These are phyloP conservation scores for Coprinellus aureogranulatus DNA, from an alignment of 768 basidiomycete species.

Conservation along the genomic window DNA sequence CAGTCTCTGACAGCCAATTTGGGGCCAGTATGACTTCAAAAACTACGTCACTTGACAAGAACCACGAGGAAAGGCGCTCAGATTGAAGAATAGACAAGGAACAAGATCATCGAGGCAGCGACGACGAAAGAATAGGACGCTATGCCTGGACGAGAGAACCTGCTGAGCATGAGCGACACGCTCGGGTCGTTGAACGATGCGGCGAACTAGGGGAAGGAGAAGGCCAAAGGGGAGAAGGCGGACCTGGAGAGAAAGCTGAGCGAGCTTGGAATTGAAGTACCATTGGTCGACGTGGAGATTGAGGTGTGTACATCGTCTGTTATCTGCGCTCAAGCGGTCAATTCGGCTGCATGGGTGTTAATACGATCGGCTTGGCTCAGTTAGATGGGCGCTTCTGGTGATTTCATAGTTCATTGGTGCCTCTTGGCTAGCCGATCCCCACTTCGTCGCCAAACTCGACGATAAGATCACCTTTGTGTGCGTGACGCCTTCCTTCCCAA, in stretches of 20 bases:
- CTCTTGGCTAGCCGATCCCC: constrained; percentile 66
- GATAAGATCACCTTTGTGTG: constrained; percentile 62
- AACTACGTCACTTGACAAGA: too few species aligned
- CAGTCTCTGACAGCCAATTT: too few species aligned
- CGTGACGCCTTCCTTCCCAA: constrained; percentile 19
- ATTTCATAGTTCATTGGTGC: constrained; percentile 64
- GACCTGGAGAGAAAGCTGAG: constrained; percentile 31
- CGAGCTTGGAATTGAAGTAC: constrained; percentile 22
- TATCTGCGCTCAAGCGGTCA: background rate
- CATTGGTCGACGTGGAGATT: constrained; percentile 58
- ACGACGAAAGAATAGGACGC: background rate
- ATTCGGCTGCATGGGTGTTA: too few species aligned
- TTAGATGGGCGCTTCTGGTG: background rate
- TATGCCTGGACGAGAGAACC: constrained; percentile 8
- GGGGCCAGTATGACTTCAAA: too few species aligned
- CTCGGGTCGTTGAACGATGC: constrained; percentile 13
- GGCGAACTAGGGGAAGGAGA: constrained; percentile 30
- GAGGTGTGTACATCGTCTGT: constrained; percentile 34
- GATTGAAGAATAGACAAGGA: too few species aligned
- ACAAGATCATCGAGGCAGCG: too few species aligned
- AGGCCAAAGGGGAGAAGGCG: constrained; percentile 27
- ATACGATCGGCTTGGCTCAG: too few species aligned
- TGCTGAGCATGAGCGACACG: constrained; percentile 7
- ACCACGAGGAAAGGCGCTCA: too few species aligned
- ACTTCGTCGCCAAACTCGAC: constrained; percentile 69